Conservation (phyloP, 176 grass and related monocot genomes). For the Oryza longistaminata region DNA sequence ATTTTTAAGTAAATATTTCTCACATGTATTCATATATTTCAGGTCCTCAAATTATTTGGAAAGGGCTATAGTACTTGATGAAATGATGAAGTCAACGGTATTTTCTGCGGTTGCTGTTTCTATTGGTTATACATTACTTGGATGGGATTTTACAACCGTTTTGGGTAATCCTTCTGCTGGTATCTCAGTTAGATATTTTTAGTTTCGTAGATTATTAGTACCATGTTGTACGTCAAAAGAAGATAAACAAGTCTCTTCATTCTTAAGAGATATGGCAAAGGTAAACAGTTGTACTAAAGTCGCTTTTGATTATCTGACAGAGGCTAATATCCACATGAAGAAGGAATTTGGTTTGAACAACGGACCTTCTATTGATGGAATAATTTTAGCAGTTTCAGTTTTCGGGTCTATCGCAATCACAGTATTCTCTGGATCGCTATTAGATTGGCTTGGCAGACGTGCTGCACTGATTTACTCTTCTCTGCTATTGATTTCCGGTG, state of each 20-base stretch:
- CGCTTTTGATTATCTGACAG: slow-evolving; percentile 41
- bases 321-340: slow-evolving; percentile 69
- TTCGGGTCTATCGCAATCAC: slow-evolving; percentile 76
- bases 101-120: slow-evolving; percentile 64
- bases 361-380: slow-evolving; percentile 56
- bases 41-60: slow-evolving; percentile 33
- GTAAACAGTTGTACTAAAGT: slow-evolving; percentile 18
- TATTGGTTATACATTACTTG: slow-evolving; percentile 71
- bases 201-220: slow-evolving; percentile 10
- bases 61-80: slow-evolving; percentile 14
- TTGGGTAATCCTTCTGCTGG: slow-evolving; percentile 46
- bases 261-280: slow-evolving; percentile 4
- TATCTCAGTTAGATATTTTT: slow-evolving; percentile 4
- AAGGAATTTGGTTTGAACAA: slow-evolving; percentile 68
- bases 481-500: slow-evolving; percentile 58
- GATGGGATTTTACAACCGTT: slow-evolving; percentile 78
- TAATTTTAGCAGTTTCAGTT: slow-evolving; percentile 73
- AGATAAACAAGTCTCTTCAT: background rate
- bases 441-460: slow-evolving; percentile 74
- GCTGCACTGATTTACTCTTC: slow-evolving; percentile 78
- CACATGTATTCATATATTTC: slow-evolving; percentile 30
- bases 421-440: slow-evolving; percentile 76
- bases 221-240: background rate
- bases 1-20: slow-evolving; percentile 37
- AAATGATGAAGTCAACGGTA: slow-evolving; percentile 53